These are phyloP conservation scores for Rhodotorula glutinis DNA, from an alignment of 1,284 basidiomycete genomes.

Conservation along the genomic window DNA sequence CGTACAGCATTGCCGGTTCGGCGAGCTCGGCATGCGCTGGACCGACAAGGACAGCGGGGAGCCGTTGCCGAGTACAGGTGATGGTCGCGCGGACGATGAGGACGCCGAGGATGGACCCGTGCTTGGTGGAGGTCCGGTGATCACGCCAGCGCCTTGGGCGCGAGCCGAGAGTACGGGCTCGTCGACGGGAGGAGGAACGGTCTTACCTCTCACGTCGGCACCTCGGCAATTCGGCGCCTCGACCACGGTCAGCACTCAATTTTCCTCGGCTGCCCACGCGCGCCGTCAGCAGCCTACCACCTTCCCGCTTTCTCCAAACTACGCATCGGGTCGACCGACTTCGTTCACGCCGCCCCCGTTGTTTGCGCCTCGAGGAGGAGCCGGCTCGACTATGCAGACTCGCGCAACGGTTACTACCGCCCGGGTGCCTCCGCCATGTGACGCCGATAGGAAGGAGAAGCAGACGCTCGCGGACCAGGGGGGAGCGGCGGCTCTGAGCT, in stretches of 20 bases:
- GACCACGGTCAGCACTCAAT: not conserved
- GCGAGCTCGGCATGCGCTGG: conserved; percentile 46
- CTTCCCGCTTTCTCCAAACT: conserved; percentile 5
- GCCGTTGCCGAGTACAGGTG: conserved; percentile 26
- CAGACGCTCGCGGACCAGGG: conserved; percentile 27
- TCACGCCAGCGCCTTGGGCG: conserved; percentile 1
- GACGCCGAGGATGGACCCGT: not conserved
- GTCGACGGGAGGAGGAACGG: no score
- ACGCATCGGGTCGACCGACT: not conserved
- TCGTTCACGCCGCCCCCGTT: conserved; percentile 8
- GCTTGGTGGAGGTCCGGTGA: not conserved
- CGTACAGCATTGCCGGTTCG: conserved; percentile 88
- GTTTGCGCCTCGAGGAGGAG: conserved; percentile 5
- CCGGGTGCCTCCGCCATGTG: not conserved
- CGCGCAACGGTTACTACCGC: not conserved
- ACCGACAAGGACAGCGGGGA: conserved; percentile 19
- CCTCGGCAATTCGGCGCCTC: not conserved
- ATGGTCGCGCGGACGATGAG: conserved; percentile 16
- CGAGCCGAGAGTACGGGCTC: not conserved
- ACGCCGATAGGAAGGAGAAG: not conserved
- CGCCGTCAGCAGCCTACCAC: conserved; percentile 6
- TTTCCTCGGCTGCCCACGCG: not conserved
- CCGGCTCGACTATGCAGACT: not conserved
- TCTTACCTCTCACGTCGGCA: not conserved
- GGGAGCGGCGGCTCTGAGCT: conserved; percentile 29